Evolutionary conservation across 2,329 filamentous ascomycete genomes (phyloP).

Genomic region (Botryosphaeria dothidea): DNA sequence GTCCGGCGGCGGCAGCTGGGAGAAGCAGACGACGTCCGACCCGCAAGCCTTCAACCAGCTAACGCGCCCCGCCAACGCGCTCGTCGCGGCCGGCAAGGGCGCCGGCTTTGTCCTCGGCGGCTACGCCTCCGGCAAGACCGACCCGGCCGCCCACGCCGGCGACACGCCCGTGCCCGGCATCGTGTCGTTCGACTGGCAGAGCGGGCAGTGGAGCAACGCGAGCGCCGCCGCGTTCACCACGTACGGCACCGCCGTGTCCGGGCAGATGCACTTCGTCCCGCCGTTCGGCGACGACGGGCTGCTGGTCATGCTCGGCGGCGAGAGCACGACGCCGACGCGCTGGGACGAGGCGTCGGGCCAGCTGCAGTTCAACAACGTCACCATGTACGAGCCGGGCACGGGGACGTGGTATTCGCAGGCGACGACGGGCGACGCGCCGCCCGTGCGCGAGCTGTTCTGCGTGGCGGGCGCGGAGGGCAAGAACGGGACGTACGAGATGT

Average conservation of each 20-base stretch:
- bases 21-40: neutral
- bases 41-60: neutral
- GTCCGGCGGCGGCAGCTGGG: neutral
- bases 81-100: neutral
- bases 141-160: neutral
- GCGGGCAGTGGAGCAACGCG: neutral
- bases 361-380: neutral
- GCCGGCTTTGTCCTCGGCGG: neutral
- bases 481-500: neutral
- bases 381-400: neutral
- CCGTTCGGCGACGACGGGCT: neutral
- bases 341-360: neutral
- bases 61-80: neutral
- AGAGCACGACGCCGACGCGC: neutral
- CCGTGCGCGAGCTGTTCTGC: neutral
- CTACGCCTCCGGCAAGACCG: neutral
- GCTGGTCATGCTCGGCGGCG: slow-evolving; percentile 4
- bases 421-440: slow-evolving; percentile 4
- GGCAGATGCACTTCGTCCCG: neutral
- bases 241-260: neutral
- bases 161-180: neutral
- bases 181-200: slow-evolving; percentile 6
- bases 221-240: neutral
- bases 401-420: slow-evolving; percentile 1
- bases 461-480: neutral